Evolutionary conservation across 2,329 filamentous ascomycete genomes (phyloP).

Genomic region (Ophiocordyceps sinensis): DNA sequence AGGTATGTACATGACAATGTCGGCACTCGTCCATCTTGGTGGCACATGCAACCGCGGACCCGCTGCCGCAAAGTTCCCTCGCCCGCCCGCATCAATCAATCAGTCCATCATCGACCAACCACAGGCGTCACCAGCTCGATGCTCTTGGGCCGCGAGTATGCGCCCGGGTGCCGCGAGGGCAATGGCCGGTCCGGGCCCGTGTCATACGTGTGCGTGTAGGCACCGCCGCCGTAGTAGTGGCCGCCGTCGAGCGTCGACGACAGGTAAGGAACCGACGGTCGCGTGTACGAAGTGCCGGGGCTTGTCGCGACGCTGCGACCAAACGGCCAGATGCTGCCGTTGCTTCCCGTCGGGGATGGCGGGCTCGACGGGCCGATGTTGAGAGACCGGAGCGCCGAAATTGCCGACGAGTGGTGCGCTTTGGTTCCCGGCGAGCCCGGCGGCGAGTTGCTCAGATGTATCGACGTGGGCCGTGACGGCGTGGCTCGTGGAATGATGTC

Average conservation of each 20-base stretch:
- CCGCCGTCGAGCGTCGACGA: slow-evolving; percentile 37
- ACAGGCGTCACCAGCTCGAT: slow-evolving; percentile 50
- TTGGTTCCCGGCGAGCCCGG: slow-evolving; percentile 28
- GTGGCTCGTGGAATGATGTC: slow-evolving; percentile 52
- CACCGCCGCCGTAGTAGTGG: slow-evolving; percentile 19
- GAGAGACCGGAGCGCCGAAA: slow-evolving; percentile 41
- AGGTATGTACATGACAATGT: not conserved
- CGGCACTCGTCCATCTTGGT: not conserved
- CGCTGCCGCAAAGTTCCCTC: not conserved
- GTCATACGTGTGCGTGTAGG: slow-evolving; percentile 23
- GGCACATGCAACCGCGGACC: not conserved
- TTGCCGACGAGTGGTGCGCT: slow-evolving; percentile 31
- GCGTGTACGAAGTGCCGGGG: slow-evolving; percentile 36
- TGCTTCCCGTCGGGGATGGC: slow-evolving; percentile 33
- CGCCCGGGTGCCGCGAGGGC: slow-evolving; percentile 37
- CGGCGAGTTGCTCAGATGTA: slow-evolving; percentile 36
- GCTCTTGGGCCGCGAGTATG: slow-evolving; percentile 44
- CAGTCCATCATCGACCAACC: slow-evolving; percentile 27
- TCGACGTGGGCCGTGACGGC: slow-evolving; percentile 43
- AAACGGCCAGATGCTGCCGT: slow-evolving; percentile 38
- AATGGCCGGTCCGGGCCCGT: slow-evolving; percentile 36
- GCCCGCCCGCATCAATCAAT: not conserved
- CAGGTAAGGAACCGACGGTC: slow-evolving; percentile 22
- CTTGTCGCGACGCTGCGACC: slow-evolving; percentile 35
- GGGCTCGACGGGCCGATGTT: slow-evolving; percentile 40